A percentile compares a stretch with the other conserved stretches of the same genome.
phyloP scores from a whole-genome alignment of 108 stramenopile species.

The Cyclotella cryptica region DNA sequence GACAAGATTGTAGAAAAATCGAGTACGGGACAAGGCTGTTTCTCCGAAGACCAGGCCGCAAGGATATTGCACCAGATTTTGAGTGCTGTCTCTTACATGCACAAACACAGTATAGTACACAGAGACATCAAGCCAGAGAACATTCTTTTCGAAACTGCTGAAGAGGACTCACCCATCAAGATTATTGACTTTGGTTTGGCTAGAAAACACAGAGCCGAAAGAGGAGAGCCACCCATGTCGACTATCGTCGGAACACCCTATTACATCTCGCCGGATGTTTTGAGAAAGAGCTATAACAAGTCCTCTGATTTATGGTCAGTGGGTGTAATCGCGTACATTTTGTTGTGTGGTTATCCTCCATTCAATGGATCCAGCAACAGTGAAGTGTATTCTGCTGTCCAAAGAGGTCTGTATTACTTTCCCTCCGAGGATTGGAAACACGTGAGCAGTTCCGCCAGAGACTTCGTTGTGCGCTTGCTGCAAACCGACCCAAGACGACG shows the following conservation, averaged over 20 bases:
- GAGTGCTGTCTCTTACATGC: slow-evolving; percentile 76
- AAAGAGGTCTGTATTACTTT: slow-evolving; percentile 25
- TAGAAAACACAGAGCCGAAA: slow-evolving; percentile 11
- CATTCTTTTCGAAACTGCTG: slow-evolving; percentile 60
- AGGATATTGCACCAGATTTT: slow-evolving; percentile 61
- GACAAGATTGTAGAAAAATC: slow-evolving; percentile 90
- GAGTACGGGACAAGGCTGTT: slow-evolving; percentile 20
- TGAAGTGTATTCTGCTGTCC: slow-evolving; percentile 55
- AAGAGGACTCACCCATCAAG: slow-evolving; percentile 58
- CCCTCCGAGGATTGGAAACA: background rate
- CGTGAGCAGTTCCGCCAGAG: background rate
- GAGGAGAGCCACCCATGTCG: slow-evolving; percentile 43
- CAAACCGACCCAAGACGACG: background rate
- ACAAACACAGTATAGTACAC: slow-evolving; percentile 59
- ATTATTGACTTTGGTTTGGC: slow-evolving; percentile 85
- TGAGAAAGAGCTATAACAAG: slow-evolving; percentile 54
- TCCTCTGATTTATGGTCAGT: slow-evolving; percentile 80
- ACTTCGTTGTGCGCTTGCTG: background rate
- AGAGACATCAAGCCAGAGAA: slow-evolving; percentile 90
- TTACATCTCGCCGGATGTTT: slow-evolving; percentile 69
- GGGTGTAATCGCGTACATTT: slow-evolving; percentile 79
- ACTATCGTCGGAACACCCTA: slow-evolving; percentile 61
- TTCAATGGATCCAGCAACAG: slow-evolving; percentile 61
- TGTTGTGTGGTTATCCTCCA: slow-evolving; percentile 80
- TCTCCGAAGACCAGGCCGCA: slow-evolving; percentile 66